Conservation (phyloP, 1,139 yeast genomes). For the Zygosaccharomyces pseudobailii region DNA sequence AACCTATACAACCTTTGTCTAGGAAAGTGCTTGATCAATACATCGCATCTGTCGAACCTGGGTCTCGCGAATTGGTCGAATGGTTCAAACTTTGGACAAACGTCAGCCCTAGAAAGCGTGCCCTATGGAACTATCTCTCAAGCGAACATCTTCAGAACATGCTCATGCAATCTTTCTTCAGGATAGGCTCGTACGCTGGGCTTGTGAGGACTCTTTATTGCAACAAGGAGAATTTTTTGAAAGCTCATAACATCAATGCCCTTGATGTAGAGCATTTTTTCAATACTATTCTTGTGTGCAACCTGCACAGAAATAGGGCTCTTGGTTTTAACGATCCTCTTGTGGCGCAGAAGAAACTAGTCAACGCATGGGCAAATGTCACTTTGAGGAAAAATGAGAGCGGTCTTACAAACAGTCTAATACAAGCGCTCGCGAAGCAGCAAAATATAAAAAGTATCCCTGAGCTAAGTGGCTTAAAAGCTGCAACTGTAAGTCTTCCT, state of each 20-base stretch:
- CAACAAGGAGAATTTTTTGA: conserved; percentile 14
- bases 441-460: conserved; percentile 12
- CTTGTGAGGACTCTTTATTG: conserved; percentile 21
- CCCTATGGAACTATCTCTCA: conserved; percentile 28
- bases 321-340: conserved; percentile 15
- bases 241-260: conserved; percentile 18
- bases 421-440: conserved; percentile 20
- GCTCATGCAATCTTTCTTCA: conserved; percentile 30
- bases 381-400: conserved; percentile 15
- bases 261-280: conserved; percentile 29
- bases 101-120: conserved; percentile 23
- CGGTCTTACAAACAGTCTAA: conserved; percentile 24
- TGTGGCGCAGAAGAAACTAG: conserved; percentile 20
- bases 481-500: conserved; percentile 5
- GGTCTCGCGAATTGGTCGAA: conserved; percentile 35
- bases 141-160: conserved; percentile 32
- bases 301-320: conserved; percentile 23
- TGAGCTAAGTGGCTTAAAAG: conserved; percentile 5
- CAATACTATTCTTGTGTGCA: conserved; percentile 27
- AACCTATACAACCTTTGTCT: conserved; percentile 37
- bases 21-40: conserved; percentile 33
- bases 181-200: conserved; percentile 22
- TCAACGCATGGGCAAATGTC: conserved; percentile 21
- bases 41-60: conserved; percentile 29
- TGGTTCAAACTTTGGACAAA: conserved; percentile 32